Evolutionary conservation across 2,329 filamentous ascomycete species (phyloP).

Genomic region (Periconia macrospinosa): DNA sequence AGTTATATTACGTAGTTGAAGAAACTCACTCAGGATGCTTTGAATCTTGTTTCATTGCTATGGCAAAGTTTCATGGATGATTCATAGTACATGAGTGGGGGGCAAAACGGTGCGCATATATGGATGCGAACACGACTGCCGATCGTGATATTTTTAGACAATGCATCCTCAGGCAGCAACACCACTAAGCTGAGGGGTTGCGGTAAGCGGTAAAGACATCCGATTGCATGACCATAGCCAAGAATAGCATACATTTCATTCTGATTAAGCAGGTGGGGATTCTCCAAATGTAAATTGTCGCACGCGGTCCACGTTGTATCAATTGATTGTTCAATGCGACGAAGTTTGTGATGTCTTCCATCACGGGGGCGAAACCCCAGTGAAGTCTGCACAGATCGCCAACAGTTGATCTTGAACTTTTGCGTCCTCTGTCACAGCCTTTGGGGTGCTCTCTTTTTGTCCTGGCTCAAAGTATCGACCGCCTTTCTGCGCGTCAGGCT

Average conservation of each 20-base stretch:
- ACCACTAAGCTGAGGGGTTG: conserved; percentile 1
- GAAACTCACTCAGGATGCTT: too few relatives aligned
- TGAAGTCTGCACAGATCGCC: conserved; percentile 40
- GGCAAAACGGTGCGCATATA: not conserved
- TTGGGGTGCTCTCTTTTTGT: conserved; percentile 25
- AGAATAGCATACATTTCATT: not conserved
- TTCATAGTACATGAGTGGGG: not conserved
- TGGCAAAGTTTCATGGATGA: not conserved
- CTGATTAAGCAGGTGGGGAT: not conserved
- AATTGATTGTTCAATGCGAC: not conserved
- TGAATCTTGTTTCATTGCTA: too few relatives aligned
- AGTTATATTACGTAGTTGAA: too few relatives aligned
- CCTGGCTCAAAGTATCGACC: conserved; percentile 46
- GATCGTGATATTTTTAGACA: conserved; percentile 4
- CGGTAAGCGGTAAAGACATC: not conserved
- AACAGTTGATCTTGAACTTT: conserved; percentile 51
- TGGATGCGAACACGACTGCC: not conserved
- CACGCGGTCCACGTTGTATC: not conserved
- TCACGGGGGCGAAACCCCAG: conserved; percentile 36
- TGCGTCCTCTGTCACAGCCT: conserved; percentile 40
- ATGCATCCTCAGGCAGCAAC: not conserved
- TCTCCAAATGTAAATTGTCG: not conserved
- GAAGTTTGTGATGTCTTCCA: not conserved
- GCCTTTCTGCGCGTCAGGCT: conserved; percentile 26
- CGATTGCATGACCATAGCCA: not conserved